phyloP scores from a whole-genome alignment of 768 basidiomycete species.

The Tricholoma sp. region DNA sequence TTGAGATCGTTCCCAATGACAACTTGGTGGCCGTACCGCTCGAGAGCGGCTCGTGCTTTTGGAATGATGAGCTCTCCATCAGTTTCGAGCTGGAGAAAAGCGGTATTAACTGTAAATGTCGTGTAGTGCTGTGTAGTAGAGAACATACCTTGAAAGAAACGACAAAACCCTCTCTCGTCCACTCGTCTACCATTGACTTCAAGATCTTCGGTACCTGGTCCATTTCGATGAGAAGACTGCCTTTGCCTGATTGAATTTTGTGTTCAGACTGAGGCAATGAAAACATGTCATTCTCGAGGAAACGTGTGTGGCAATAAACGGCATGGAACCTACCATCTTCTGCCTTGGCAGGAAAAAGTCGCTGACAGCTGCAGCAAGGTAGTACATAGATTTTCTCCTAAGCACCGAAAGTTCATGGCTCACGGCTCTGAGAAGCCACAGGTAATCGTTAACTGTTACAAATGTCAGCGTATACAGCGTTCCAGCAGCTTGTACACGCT shows the following conservation, averaged over 20 bases:
- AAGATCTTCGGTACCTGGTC: conserved; percentile 98
- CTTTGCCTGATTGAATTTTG: conserved; percentile 97
- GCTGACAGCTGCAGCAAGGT: conserved; percentile 95
- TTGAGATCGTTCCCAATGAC: conserved; percentile 97
- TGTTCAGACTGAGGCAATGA: conserved; percentile 75
- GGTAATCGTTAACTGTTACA: conserved; percentile 93
- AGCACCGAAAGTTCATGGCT: conserved; percentile 71
- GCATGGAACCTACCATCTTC: conserved; percentile 62
- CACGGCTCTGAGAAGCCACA: conserved; percentile 83
- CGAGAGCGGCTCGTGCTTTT: conserved; percentile 82
- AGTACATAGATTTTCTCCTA: conserved; percentile 79
- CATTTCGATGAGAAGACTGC: conserved; percentile 93
- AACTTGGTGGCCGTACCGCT: conserved; percentile 94
- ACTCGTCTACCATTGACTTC: conserved; percentile 89
- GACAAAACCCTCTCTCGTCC: conserved; percentile 86
- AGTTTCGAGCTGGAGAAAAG: conserved; percentile 75
- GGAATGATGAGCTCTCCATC: conserved; percentile 79
- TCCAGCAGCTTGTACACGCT: conserved; percentile 67
- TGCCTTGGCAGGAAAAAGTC: conserved; percentile 96
- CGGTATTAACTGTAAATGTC: neutral
- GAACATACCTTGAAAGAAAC: conserved; percentile 92
- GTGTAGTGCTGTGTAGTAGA: neutral
- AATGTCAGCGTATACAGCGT: conserved; percentile 83
- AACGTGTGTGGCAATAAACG: neutral
- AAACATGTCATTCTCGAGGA: neutral